These are phyloP conservation scores for Rhizophagus sp. DNA, from an alignment of 192 early-diverging fungal species.

Conservation along the genomic window DNA sequence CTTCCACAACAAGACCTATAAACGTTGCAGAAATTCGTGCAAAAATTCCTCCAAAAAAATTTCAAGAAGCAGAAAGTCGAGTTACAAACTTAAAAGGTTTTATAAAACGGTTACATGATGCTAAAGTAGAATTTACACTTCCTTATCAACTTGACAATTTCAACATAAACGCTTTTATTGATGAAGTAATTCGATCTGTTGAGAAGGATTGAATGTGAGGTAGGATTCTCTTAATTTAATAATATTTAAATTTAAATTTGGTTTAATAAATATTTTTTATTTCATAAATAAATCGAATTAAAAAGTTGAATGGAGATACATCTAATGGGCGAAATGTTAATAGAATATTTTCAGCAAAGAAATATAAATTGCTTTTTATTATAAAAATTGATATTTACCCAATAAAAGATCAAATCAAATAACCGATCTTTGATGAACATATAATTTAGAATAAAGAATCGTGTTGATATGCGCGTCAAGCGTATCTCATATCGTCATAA, in stretches of 20 bases:
- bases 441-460: background rate
- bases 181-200: background rate
- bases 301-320: too few species aligned
- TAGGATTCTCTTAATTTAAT: background rate
- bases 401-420: too few species aligned
- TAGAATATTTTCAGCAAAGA: too few species aligned
- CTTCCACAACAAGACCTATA: background rate
- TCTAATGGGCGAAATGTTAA: too few species aligned
- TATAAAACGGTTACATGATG: background rate
- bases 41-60: background rate
- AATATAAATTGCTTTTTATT: too few species aligned
- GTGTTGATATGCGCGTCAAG: background rate
- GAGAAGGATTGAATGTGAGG: background rate
- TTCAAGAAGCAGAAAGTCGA: background rate
- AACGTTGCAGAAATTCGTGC: background rate
- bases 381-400: too few species aligned
- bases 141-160: background rate
- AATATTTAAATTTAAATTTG: too few species aligned
- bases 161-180: background rate
- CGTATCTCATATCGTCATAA: background rate
- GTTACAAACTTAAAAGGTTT: background rate
- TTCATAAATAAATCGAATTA: too few species aligned
- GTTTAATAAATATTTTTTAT: too few species aligned
- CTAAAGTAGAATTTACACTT: background rate
- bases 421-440: background rate